These are phyloP conservation scores for Corynespora cassiicola DNA, from an alignment of 2,329 filamentous ascomycete genomes.

Conservation along the genomic window DNA sequence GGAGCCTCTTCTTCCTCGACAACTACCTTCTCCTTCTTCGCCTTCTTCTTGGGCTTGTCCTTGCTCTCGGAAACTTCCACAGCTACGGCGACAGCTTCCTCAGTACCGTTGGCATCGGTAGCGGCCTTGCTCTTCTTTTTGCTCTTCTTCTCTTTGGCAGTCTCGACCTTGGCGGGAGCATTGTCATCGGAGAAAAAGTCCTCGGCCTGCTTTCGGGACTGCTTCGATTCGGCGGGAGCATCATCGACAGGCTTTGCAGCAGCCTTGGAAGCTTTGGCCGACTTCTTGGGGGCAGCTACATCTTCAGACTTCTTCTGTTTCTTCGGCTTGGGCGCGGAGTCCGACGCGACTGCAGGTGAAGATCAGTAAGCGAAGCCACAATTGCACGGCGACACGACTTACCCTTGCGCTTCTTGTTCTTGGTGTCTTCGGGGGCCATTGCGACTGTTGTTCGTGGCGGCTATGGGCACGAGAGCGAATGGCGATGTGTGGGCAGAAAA, in stretches of 20 bases:
- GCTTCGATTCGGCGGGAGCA: constrained; percentile 27
- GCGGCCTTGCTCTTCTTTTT: constrained; percentile 45
- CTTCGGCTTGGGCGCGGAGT: constrained; percentile 44
- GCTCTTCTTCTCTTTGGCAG: constrained; percentile 40
- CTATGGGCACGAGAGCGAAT: constrained; percentile 10
- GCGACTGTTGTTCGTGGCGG: constrained; percentile 21
- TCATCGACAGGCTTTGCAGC: constrained; percentile 24
- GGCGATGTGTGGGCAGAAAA: constrained; percentile 32
- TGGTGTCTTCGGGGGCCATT: constrained; percentile 61
- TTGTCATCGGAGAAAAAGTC: constrained; percentile 42
- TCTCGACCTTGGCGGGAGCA: constrained; percentile 20
- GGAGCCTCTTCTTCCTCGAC: constrained; percentile 15
- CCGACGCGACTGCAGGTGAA: constrained; percentile 35
- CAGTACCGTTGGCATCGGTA: constrained; percentile 11
- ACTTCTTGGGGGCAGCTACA: constrained; percentile 23
- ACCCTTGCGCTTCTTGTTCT: constrained; percentile 64
- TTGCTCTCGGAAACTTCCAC: constrained; percentile 7
- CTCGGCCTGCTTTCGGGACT: constrained; percentile 43
- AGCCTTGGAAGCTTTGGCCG: constrained; percentile 27
- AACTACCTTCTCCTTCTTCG: constrained; percentile 12
- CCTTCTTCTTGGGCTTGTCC: constrained; percentile 12
- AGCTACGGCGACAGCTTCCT: background rate
- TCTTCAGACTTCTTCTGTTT: constrained; percentile 46
- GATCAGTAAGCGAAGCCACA: constrained; percentile 16
- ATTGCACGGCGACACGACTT: constrained; percentile 13